Evolutionary conservation across 108 stramenopile genomes (phyloP), one percentile per base, ranked within the genome.

Genomic region (Skeletonema marinoi): DNA sequence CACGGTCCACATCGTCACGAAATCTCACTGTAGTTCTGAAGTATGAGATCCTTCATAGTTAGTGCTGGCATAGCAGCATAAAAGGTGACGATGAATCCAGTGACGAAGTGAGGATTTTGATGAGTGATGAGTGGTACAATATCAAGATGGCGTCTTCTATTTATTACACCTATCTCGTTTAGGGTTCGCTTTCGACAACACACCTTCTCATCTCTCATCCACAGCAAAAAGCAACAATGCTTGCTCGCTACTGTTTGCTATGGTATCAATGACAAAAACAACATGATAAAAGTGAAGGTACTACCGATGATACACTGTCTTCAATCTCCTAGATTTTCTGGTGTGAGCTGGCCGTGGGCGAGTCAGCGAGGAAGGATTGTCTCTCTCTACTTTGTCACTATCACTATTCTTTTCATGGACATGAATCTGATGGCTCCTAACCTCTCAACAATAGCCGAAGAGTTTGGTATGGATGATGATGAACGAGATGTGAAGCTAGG

Each of bases 391-490:
- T 78, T 88, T 16, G 5, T 88, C 10, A 88, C 88, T 3, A 78
- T 87, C 8, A 78, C 91, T 36, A 70, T 96, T 33, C 70, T 96
- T 31, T 93, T 87, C 83, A 88, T 92, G 19, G 96, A 96, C 78
- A 90, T 93, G 75, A 94, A 94, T 65, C 77, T 96, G 32, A 80
- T 96, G 84, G 75, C 92, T 38, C 96, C 96, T 16, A 94, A 94
- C 68, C 68, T 96, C 44, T 81, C 89, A 13, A 86, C 81, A 36
- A 89, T 90, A 60, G 92, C 96, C 12, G 78, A 89, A 2, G 96
- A 97, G 60, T 97, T 97, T 69, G 89, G 89, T 4, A 89, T 97
- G 60, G 60, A 72, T 38, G 86, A 89, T 50, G 66, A 73, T 16
- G 77, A 85, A 73, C 80, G 84, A 7, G 84, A 85, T 42, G 66